Evolutionary conservation across 179 eudicot species (phyloP).

Genomic region (Carnegiea gigantea): DNA sequence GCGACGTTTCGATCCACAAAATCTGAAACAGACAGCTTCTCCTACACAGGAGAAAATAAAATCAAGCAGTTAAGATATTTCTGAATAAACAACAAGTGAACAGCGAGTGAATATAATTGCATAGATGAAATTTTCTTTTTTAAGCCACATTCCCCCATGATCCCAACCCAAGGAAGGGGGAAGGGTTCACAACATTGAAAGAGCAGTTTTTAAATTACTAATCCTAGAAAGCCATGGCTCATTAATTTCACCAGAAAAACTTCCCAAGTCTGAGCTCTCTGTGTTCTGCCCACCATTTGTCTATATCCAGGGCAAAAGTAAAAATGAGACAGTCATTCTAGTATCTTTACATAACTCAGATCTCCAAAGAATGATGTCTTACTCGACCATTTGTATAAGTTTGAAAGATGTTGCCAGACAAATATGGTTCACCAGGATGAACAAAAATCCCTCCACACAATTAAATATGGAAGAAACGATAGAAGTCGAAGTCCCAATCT

Average conservation of each 20-base stretch:
- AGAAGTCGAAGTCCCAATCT: background rate
- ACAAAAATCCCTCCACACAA: too few relatives aligned
- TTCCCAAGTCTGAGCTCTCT: too few relatives aligned
- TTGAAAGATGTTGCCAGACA: background rate
- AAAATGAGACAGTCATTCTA: background rate
- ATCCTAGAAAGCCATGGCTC: too few relatives aligned
- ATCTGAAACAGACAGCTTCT: constrained; percentile 56
- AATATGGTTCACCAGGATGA: too few relatives aligned
- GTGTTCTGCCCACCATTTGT: background rate
- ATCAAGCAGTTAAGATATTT: background rate
- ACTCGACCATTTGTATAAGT: too few relatives aligned
- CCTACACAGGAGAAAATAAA: constrained; percentile 39
- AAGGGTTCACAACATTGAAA: background rate
- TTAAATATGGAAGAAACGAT: background rate
- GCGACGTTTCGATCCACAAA: constrained; percentile 59
- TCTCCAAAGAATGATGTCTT: background rate
- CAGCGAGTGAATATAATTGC: background rate
- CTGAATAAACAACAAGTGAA: background rate
- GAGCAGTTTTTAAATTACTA: background rate
- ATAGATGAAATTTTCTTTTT: background rate
- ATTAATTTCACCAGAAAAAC: too few relatives aligned
- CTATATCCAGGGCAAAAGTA: background rate
- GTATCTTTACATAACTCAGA: background rate
- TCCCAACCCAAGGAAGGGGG: background rate
- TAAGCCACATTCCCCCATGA: background rate